Conservation (phyloP, 139 green algal genomes). For the Astrephomene gubernaculifera region DNA sequence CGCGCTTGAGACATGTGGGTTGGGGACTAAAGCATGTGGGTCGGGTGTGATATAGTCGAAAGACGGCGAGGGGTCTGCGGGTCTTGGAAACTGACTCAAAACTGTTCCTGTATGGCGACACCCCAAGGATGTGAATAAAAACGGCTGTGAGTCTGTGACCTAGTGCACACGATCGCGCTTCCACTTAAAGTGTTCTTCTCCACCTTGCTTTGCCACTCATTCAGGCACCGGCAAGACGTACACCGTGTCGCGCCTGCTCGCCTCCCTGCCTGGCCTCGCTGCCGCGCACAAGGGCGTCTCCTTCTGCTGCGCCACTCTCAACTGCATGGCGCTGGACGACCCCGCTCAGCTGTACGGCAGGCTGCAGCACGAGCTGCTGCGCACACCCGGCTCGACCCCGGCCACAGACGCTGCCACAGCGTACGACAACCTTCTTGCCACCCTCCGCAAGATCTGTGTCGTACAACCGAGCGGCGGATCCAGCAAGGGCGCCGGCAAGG, state of each 20-base stretch:
- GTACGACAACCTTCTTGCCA: not conserved
- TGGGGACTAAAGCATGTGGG: no score
- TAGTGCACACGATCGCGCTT: no score
- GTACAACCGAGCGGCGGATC: not conserved
- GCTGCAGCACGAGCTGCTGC: slow-evolving; percentile 8
- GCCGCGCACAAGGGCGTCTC: not conserved
- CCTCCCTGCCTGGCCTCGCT: not conserved
- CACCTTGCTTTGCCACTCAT: no score
- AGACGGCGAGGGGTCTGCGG: no score
- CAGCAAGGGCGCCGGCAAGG: not conserved
- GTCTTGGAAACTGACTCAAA: no score
- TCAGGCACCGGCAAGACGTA: slow-evolving; percentile 62
- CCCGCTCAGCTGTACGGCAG: slow-evolving; percentile 17
- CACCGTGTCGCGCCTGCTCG: slow-evolving; percentile 47
- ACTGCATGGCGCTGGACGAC: slow-evolving; percentile 53
- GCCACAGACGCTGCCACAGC: not conserved
- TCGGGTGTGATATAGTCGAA: no score
- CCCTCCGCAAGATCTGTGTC: not conserved
- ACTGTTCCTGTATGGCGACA: no score
- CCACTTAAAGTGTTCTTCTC: no score
- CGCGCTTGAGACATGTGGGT: no score
- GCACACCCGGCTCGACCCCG: not conserved
- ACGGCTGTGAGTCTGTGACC: no score
- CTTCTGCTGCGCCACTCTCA: slow-evolving; percentile 44
- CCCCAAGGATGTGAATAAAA: no score